phyloP scores from a whole-genome alignment of 1,284 basidiomycete species.

The Fistulina hepatica region DNA sequence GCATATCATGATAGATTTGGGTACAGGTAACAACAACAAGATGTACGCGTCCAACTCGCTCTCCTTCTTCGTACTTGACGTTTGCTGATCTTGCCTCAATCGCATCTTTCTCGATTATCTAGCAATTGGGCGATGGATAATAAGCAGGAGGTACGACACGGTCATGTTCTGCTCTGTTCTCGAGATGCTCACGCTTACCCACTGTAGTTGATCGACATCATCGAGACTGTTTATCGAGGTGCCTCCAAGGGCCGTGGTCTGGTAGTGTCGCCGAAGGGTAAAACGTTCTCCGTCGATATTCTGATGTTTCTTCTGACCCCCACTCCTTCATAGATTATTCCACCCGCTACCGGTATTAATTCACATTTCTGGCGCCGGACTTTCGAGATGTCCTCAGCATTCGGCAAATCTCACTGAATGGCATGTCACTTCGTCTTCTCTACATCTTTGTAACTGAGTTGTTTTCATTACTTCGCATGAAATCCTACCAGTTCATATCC shows the following conservation, averaged over 20 bases:
- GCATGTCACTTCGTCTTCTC: too few relatives aligned
- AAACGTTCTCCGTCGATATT: slow-evolving; percentile 14
- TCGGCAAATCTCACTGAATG: too few relatives aligned
- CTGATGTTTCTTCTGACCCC: slow-evolving; percentile 2
- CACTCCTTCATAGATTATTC: slow-evolving; percentile 55
- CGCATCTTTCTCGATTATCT: slow-evolving; percentile 5
- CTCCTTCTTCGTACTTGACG: not conserved
- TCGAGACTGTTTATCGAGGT: slow-evolving; percentile 97
- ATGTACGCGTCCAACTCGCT: slow-evolving; percentile 60
- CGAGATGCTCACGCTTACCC: slow-evolving; percentile 1
- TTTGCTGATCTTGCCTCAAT: slow-evolving; percentile 2
- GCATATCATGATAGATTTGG: slow-evolving; percentile 99
- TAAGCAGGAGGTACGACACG: slow-evolving; percentile 88
- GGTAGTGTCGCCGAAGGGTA: slow-evolving; percentile 94
- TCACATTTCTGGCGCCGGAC: too few relatives aligned
- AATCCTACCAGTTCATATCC: too few relatives aligned
- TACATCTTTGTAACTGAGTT: too few relatives aligned
- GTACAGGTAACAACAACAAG: slow-evolving; percentile 99
- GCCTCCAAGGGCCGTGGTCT: slow-evolving; percentile 97
- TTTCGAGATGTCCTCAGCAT: too few relatives aligned
- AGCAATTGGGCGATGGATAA: slow-evolving; percentile 98
- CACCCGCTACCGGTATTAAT: slow-evolving; percentile 70
- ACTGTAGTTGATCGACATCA: slow-evolving; percentile 85
- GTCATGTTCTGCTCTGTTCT: not conserved
- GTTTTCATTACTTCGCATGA: too few relatives aligned